phyloP scores from a whole-genome alignment of 305 asterid species.

The Plantago lanceolata region DNA sequence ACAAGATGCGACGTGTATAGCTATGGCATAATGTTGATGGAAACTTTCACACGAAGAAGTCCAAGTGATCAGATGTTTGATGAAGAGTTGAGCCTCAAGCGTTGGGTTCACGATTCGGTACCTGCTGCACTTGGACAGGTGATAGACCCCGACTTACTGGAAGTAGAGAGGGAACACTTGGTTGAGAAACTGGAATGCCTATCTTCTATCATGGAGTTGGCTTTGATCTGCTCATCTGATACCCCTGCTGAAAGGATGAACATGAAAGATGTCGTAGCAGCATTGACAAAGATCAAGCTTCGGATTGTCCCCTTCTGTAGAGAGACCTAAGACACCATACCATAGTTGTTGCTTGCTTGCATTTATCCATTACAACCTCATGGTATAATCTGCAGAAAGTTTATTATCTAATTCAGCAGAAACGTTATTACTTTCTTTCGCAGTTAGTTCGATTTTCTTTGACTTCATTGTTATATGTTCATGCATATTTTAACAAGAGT shows the following conservation, averaged over 20 bases:
- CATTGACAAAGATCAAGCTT: slow-evolving; percentile 24
- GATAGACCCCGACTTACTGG: slow-evolving; percentile 26
- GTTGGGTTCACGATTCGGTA: slow-evolving; percentile 23
- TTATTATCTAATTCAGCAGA: too few species aligned
- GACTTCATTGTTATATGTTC: not conserved
- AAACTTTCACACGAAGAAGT: too few species aligned
- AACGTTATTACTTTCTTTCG: too few species aligned
- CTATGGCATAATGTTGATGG: slow-evolving; percentile 31
- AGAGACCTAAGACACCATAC: too few species aligned
- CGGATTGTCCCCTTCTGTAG: too few species aligned
- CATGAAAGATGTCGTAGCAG: slow-evolving; percentile 24
- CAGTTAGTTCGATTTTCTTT: not conserved
- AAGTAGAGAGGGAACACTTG: not conserved
- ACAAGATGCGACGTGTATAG: slow-evolving; percentile 36
- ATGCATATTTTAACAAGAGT: not conserved
- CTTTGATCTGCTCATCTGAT: slow-evolving; percentile 32
- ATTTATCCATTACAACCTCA: too few species aligned
- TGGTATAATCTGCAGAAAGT: too few species aligned
- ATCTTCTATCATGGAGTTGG: slow-evolving; percentile 32
- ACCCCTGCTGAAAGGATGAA: slow-evolving; percentile 26
- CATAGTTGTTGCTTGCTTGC: too few species aligned
- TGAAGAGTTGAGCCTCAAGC: slow-evolving; percentile 27
- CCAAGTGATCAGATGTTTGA: slow-evolving; percentile 29
- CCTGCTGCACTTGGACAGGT: slow-evolving; percentile 14
- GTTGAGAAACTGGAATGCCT: slow-evolving; percentile 14